phyloP scores from a whole-genome alignment of 78 protist species.

The Dictyostelium citrinum region DNA sequence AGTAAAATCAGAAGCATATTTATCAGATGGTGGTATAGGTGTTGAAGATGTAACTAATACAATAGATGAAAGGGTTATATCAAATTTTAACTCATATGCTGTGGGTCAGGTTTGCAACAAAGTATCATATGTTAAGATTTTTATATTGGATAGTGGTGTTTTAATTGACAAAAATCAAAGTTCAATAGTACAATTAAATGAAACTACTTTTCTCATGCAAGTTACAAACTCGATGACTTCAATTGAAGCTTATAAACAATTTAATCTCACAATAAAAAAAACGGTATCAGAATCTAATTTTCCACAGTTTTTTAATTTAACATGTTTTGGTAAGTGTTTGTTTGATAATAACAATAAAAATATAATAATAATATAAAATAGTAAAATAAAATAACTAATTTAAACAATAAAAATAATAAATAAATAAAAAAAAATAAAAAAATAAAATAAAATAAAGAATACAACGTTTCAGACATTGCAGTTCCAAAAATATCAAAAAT shows the following conservation, averaged over 20 bases:
- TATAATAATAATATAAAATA: not conserved
- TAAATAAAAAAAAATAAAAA: too few species aligned
- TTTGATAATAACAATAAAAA: not conserved
- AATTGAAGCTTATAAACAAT: too few species aligned
- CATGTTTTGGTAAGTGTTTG: not conserved
- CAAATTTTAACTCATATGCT: not conserved
- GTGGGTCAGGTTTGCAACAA: not conserved
- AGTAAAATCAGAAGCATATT: not conserved
- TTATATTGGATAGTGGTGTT: not conserved
- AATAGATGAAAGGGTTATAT: not conserved
- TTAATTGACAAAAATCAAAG: too few species aligned
- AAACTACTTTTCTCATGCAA: not conserved
- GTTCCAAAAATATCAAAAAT: not conserved
- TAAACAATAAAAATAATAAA: too few species aligned
- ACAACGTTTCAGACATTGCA: not conserved
- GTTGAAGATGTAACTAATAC: not conserved
- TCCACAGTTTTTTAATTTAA: not conserved
- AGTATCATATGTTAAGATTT: not conserved
- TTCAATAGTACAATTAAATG: not conserved
- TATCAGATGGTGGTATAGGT: not conserved
- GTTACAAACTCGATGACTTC: not conserved
- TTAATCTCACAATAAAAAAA: too few species aligned
- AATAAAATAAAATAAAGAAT: not conserved
- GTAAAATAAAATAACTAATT: too few species aligned
- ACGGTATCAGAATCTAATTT: not conserved